phyloP scores from a whole-genome alignment of 805 yeast species.

The Candida andamanensis region DNA sequence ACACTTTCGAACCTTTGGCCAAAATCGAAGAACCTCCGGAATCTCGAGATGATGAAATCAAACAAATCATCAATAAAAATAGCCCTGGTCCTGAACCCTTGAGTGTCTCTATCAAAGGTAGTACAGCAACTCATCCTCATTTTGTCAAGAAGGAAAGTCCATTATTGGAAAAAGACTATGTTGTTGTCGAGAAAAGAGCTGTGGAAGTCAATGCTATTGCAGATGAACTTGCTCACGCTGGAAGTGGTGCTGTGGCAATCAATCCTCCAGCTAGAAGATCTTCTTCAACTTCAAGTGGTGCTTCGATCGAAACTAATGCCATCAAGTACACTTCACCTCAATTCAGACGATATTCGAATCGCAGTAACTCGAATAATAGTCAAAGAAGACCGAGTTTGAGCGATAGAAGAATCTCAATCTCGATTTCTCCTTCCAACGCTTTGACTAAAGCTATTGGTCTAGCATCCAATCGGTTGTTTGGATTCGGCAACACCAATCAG shows the following conservation, averaged over 20 bases:
- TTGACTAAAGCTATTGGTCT: conserved; percentile 80
- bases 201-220: conserved; percentile 96
- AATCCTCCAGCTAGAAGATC: conserved; percentile 27
- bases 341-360: conserved; percentile 12
- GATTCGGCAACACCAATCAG: conserved; percentile 23
- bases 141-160: conserved; percentile 21
- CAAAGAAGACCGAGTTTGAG: conserved; percentile 58
- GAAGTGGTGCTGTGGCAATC: conserved; percentile 47
- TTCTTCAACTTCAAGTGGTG: conserved; percentile 16
- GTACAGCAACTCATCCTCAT: conserved; percentile 1
- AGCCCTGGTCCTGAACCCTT: conserved; percentile 39
- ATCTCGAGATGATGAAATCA: conserved; percentile 41
- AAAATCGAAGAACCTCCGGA: background rate
- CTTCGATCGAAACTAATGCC: conserved; percentile 11
- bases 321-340: conserved; percentile 12
- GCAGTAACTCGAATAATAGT: conserved; percentile 20
- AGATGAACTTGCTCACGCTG: conserved; percentile 75
- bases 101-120: conserved; percentile 20
- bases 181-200: conserved; percentile 88
- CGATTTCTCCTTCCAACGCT: conserved; percentile 81
- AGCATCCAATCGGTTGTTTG: conserved; percentile 85
- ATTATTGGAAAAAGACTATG: conserved; percentile 77
- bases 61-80: conserved; percentile 37
- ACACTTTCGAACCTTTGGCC: conserved; percentile 6
- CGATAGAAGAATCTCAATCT: conserved; percentile 61